These are phyloP conservation scores for Backusella tarrabulga DNA, from an alignment of 192 early-diverging fungal species.

Conservation along the genomic window DNA sequence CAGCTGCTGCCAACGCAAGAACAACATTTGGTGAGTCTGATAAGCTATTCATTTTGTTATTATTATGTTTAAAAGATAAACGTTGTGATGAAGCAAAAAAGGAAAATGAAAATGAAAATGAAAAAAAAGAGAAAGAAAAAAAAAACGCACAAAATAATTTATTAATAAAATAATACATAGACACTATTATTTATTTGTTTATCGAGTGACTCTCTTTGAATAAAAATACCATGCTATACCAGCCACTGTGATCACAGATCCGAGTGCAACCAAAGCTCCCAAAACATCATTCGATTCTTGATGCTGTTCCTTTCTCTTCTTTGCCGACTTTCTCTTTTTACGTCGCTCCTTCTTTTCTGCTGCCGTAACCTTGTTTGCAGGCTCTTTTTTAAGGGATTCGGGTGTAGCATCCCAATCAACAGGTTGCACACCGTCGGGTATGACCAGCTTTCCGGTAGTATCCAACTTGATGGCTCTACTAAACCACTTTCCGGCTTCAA, in stretches of 20 bases:
- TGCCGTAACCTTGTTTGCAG: not conserved
- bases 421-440: slow-evolving; percentile 23
- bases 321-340: slow-evolving; percentile 9
- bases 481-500: slow-evolving; percentile 36
- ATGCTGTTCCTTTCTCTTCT: not conserved
- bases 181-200: not conserved
- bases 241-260: slow-evolving; percentile 27
- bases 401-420: slow-evolving; percentile 29
- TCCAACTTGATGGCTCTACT: slow-evolving; percentile 36
- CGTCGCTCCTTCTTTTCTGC: slow-evolving; percentile 17
- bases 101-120: not conserved
- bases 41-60: not conserved
- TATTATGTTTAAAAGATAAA: not conserved
- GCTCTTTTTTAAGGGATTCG: not conserved
- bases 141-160: slow-evolving; percentile 1
- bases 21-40: slow-evolving; percentile 11
- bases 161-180: not conserved
- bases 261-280: slow-evolving; percentile 1
- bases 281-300: slow-evolving; percentile 7
- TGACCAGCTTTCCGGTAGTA: slow-evolving; percentile 23
- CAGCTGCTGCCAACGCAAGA: slow-evolving; percentile 5
- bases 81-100: not conserved
- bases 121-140: not conserved
- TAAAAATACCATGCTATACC: slow-evolving; percentile 32
- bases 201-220: slow-evolving; percentile 19